Percentiles rank a stretch among this genome's conserved stretches.
These are phyloP conservation scores for Candida suzukii DNA, from an alignment of 805 yeast species.

Conservation along the genomic window DNA sequence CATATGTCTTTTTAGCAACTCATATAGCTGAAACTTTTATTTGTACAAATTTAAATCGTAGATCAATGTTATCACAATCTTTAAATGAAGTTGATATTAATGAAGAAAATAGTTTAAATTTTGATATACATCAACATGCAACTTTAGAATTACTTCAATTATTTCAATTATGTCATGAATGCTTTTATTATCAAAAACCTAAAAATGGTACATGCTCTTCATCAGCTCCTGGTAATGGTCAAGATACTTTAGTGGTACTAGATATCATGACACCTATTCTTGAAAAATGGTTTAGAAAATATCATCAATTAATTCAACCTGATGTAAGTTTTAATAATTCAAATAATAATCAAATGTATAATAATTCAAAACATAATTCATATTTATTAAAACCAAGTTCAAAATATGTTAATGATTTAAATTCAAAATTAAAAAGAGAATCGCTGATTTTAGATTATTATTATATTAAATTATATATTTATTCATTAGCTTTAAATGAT, in stretches of 20 bases:
- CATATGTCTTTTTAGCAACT: slow-evolving; percentile 73
- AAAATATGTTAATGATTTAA: slow-evolving; percentile 31
- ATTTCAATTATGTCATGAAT: slow-evolving; percentile 75
- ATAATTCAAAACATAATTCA: slow-evolving; percentile 16
- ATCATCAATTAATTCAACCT: slow-evolving; percentile 46
- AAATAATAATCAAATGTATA: slow-evolving; percentile 7
- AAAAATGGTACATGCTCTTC: slow-evolving; percentile 41
- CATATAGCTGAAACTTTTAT: slow-evolving; percentile 79
- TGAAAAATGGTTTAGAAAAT: slow-evolving; percentile 69
- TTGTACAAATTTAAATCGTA: slow-evolving; percentile 73
- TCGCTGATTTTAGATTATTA: slow-evolving; percentile 75
- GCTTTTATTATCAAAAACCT: slow-evolving; percentile 64
- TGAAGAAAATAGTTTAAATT: slow-evolving; percentile 36
- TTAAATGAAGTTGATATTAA: slow-evolving; percentile 59
- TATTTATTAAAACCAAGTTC: slow-evolving; percentile 24
- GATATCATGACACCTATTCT: slow-evolving; percentile 70
- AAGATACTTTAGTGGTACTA: slow-evolving; percentile 63
- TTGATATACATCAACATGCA: slow-evolving; percentile 63
- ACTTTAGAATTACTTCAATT: slow-evolving; percentile 74
- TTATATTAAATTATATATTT: slow-evolving; percentile 78
- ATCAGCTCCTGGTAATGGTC: slow-evolving; percentile 46
- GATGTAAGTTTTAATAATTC: no score
- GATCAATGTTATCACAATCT: slow-evolving; percentile 71
- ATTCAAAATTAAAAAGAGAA: slow-evolving; percentile 51
- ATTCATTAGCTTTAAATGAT: slow-evolving; percentile 69